Base-by-base conservation (phyloP, 2,329 filamentous ascomycete species). In the Emmonsiellopsis sp. region DNA sequence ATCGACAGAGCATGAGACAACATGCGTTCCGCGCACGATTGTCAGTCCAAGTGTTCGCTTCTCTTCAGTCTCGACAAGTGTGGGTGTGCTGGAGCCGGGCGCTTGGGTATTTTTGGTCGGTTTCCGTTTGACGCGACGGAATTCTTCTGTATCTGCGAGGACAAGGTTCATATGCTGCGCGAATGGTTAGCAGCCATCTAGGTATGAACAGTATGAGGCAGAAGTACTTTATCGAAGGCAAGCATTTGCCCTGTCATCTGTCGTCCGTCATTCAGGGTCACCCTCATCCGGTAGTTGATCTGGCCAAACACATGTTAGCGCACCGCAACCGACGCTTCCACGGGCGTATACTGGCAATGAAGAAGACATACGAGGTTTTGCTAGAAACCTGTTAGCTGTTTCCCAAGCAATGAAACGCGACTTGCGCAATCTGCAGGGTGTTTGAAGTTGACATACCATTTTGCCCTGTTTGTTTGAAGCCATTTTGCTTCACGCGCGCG, bases 251-350 rank as follows among this genome's bases (percentile, higher is more conserved):
- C 93, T 41, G 90, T 91, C 85, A 98, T 94, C 73, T 96, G 89
- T 67, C 93, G 85, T 60, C 89, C 89, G 76, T 98, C 93, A 68
- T 89, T 89, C 71, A 98, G 81, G 54, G 91, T 97, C 60, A 96
- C 86, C 70, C 92, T 86, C 91, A 98, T 97, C 74, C 92, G 89
- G 80, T 95, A 97, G 79, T 98, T 97, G 81, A 98, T 95, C 93
- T 52, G 42, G 41, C 2, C 11, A 31, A 1, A 6, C 47, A 41
- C 5, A 10, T 26, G 40, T 52, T 43, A 43, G 40, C 50, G 40
- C 41, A 38, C 16, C 40, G 30, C 10, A 26, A 38, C 32, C n/a
- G 13, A 11, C 31, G 4, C 44, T 20, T 20, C 10, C 34, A 35
- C 20, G 30, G 31, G 16, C 15, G 48, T 35, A 45, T 43, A 49